Percentiles rank a stretch among this genome's conserved stretches.
phyloP scores from a whole-genome alignment of 2,329 filamentous ascomycete species.

The Escovopsis sp. region DNA sequence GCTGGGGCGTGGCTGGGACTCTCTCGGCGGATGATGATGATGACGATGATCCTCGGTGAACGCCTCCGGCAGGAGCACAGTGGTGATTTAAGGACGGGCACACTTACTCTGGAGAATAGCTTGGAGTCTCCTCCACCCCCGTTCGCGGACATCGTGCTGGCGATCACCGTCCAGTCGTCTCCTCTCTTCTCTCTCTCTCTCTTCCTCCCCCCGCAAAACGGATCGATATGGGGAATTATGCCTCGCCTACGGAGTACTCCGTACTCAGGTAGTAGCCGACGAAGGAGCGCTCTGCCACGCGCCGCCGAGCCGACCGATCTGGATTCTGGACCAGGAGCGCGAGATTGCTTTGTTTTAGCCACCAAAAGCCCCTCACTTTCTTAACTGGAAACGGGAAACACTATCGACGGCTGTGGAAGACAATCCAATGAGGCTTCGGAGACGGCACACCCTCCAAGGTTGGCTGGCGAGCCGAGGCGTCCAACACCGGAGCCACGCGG shows the following conservation, averaged over 20 bases:
- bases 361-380: not conserved
- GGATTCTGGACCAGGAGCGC: not conserved
- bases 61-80: no score
- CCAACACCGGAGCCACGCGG: not conserved
- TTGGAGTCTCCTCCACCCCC: conserved; percentile 83
- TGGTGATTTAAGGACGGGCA: not conserved
- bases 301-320: not conserved
- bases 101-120: conserved; percentile 87
- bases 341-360: not conserved
- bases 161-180: conserved; percentile 1
- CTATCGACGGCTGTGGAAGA: not conserved
- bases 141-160: conserved; percentile 33
- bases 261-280: not conserved
- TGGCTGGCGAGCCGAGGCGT: not conserved
- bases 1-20: not conserved
- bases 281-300: not conserved
- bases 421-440: not conserved
- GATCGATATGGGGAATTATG: not conserved
- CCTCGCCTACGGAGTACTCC: no score
- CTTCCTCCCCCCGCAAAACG: conserved; percentile 4
- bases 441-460: not conserved
- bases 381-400: not conserved
- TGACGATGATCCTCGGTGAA: no score
- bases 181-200: no score
- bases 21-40: not conserved